Base-by-base conservation (phyloP, 1,139 yeast species). In the Spencermartinsiella ligniputridi region DNA sequence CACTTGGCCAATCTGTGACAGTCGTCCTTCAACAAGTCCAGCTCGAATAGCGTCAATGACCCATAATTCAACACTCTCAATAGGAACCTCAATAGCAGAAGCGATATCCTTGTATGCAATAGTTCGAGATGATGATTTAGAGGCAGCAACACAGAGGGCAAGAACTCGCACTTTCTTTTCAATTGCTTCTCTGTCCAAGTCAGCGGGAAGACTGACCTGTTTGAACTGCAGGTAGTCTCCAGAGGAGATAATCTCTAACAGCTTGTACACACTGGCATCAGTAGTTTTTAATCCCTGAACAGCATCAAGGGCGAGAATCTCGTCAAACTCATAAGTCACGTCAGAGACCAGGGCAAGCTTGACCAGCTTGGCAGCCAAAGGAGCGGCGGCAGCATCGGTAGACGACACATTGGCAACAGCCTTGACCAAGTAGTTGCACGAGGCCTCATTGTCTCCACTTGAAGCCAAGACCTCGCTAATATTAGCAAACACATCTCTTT, bases 41-140 rank as follows among this genome's bases (percentile, higher is more conserved):
- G 71, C 70, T 44, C 71, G 64, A 47, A 70, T 67, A 19, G 70
- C 66, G 40, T 70, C 73, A 46, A 71, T 69, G 34, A 70, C 60
- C 64, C 71, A 65, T 29, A 60, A 39, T 54, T 71, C 75, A 29
- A 71, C 70, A 37, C 64, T 66, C 18, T 56, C 66, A 12, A 44
- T 47, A 15, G 62, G 50, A 21, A 70, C 59, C 24, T 58, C 63
- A 22, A 69, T 56, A 15, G 63, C 60, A 9, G 48, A 41, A 16
- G 68, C 63, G 45, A 71, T 64, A 17, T 52, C 58, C 13, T 55
- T 43, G 52, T 69, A 71, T 17, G 63, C 37, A 11, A 71, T 55
- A 25, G 60, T 53, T 20, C 55, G 46, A 20, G 52, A 44, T 18
- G 55, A 46, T 15, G 58, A 54, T 43, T 59, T 51, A 36, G 54